Base-by-base conservation (phyloP, 257 asterid species). In the Perilla frutescens region DNA sequence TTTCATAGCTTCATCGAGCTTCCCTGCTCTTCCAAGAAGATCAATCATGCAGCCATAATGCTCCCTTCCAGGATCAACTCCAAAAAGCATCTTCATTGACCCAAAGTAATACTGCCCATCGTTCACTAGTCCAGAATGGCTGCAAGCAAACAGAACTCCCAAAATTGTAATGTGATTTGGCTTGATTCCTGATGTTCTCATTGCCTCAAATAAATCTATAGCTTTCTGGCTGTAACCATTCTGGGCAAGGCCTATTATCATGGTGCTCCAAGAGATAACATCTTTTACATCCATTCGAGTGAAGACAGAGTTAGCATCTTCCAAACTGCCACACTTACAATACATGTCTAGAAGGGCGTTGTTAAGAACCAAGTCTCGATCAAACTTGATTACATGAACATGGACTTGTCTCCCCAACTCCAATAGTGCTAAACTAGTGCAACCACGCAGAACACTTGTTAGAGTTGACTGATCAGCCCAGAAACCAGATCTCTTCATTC, bases 271-370 rank as follows among this genome's bases (percentile, higher is more conserved):
- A 13, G 98, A 93, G 53, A 90, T 89, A 56, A 90, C 97, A 31
- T 93, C 98, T 70, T 87, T 93, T 26, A 83, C 87, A 44, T 2
- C 40, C 98, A 93, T 93, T 26, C 76, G 83, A 51, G 80, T 70
- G 79, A 93, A 93, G 68, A 84, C 62, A 8, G 31, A 6, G 76
- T 87, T 71, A 56, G 98, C 85, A 75, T 93, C 95, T 54, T 87
- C 75, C 75, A 91, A 75, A 77, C 88, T 84, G 48, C 98, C 98
- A 79, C 96, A 89, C 84, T 93, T 93, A 79, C 96, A 89, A 67
- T 93, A 91, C 96, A 91, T 93, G 83, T 93, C 97, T 12, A 93
- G 74, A 62, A 89, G 97, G 75, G 95, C 98, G 56, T 93, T 93
- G 77, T 88, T 76, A 15, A 91, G 93, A 77, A 87, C 87, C 81